These are phyloP conservation scores for Penicillium diatomitis DNA, from an alignment of 495 filamentous ascomycete genomes.

Conservation along the genomic window DNA sequence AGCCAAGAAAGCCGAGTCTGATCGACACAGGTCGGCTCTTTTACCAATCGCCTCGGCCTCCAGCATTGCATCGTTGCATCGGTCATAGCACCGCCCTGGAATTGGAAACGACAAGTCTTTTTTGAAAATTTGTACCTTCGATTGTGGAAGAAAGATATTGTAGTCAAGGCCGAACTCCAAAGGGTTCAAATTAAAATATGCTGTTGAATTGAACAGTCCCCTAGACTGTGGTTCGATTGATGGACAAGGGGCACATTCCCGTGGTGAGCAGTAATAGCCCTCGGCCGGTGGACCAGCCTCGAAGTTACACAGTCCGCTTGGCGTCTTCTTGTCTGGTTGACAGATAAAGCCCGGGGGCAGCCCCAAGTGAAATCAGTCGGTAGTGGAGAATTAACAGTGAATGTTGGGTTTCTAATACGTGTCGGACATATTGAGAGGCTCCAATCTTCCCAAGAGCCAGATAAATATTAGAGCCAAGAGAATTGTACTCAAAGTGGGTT, in stretches of 20 bases:
- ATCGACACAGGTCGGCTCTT: not conserved
- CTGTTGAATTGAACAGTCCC: not conserved
- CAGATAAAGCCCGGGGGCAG: not conserved
- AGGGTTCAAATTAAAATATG: not conserved
- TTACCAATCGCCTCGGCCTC: slow-evolving; percentile 7
- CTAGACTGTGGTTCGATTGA: not conserved
- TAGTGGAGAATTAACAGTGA: not conserved
- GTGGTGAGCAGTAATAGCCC: slow-evolving; percentile 10
- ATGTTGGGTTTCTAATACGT: slow-evolving; percentile 1
- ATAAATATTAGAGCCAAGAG: too few species aligned
- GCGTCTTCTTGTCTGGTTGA: slow-evolving; percentile 6
- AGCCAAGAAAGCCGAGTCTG: not conserved
- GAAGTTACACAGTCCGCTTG: slow-evolving; percentile 6
- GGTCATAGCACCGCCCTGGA: slow-evolving; percentile 4
- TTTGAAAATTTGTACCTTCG: not conserved
- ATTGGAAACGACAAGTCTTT: not conserved
- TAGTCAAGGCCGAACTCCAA: not conserved
- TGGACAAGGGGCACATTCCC: slow-evolving; percentile 10
- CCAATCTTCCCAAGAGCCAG: too few species aligned
- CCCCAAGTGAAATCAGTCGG: slow-evolving; percentile 2
- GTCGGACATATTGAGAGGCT: slow-evolving; percentile 1
- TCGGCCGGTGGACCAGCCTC: slow-evolving; percentile 8
- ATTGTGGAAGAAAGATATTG: not conserved
- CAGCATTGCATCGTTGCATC: slow-evolving; percentile 4
- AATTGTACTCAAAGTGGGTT: too few species aligned